Conservation (phyloP, 331 rosid genomes). For the Malus hybrid region DNA sequence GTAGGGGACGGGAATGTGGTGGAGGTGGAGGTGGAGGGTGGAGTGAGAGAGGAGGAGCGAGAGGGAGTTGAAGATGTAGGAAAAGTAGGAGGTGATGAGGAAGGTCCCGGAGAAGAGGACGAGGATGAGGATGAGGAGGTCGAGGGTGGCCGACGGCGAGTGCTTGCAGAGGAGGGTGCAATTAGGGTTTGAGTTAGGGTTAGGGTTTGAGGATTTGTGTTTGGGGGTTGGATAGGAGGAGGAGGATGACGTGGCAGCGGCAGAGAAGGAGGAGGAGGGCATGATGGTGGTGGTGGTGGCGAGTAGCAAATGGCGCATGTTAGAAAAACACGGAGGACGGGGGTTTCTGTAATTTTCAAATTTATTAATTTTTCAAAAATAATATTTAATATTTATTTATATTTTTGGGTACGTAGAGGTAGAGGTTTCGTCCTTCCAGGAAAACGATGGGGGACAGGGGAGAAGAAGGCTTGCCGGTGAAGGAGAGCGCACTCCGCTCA, state of each 20-base stretch:
- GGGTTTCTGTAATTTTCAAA: not conserved
- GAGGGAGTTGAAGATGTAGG: constrained; percentile 76
- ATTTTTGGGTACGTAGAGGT: not conserved
- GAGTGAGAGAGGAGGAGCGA: constrained; percentile 57
- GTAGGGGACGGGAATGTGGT: constrained; percentile 35
- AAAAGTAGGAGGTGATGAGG: constrained; percentile 80
- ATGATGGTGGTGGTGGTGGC: constrained; percentile 21
- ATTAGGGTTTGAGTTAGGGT: constrained; percentile 24
- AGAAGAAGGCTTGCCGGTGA: not conserved
- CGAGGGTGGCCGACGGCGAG: constrained; percentile 87
- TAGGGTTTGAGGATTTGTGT: constrained; percentile 36
- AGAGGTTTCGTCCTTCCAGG: not conserved
- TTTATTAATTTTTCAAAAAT: not conserved
- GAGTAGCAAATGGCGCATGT: constrained; percentile 43
- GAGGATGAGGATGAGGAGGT: constrained; percentile 74
- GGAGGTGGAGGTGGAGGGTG: constrained; percentile 21
- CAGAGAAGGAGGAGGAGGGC: constrained; percentile 11
- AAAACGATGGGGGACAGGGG: not conserved
- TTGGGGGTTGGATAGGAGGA: constrained; percentile 18
- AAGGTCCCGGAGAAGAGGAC: constrained; percentile 86
- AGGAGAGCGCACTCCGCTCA: not conserved
- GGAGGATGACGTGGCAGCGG: constrained; percentile 31
- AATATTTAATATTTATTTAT: no score
- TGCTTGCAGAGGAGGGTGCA: constrained; percentile 51
- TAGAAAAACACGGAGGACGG: constrained; percentile 18